These are phyloP conservation scores for Wallacemonas rigidus DNA, from an alignment of 208 protist species.

Conservation along the genomic window DNA sequence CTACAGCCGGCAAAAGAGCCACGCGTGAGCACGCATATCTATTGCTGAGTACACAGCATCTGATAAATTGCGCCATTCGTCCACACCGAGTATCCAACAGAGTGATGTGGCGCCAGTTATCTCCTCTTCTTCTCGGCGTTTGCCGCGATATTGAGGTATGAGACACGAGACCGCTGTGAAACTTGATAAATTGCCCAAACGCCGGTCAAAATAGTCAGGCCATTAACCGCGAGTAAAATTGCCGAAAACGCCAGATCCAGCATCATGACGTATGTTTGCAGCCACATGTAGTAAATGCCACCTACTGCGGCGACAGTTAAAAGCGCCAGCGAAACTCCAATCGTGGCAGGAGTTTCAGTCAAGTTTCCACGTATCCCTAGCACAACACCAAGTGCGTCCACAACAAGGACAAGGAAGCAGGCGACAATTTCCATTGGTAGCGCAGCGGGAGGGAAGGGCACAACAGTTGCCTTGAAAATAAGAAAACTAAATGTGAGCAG, in stretches of 20 bases:
- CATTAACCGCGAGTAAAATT: slow-evolving; percentile 53
- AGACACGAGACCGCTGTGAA: not conserved
- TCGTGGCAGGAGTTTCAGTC: slow-evolving; percentile 32
- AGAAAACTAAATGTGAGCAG: slow-evolving; percentile 58
- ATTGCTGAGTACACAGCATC: too few species aligned
- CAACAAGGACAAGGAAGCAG: slow-evolving; percentile 45
- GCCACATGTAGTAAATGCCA: slow-evolving; percentile 81
- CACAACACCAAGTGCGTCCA: slow-evolving; percentile 37
- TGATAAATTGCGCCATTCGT: too few species aligned
- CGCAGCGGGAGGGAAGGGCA: slow-evolving; percentile 66
- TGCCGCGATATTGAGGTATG: slow-evolving; percentile 12
- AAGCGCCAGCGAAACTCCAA: slow-evolving; percentile 39
- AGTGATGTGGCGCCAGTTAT: not conserved
- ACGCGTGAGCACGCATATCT: too few species aligned
- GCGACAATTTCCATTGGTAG: slow-evolving; percentile 69
- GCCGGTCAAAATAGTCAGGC: slow-evolving; percentile 37
- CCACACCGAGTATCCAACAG: not conserved
- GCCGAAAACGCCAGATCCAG: slow-evolving; percentile 73
- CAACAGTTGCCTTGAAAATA: slow-evolving; percentile 54
- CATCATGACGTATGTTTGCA: slow-evolving; percentile 83
- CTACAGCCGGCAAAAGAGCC: too few species aligned
- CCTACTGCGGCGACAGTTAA: slow-evolving; percentile 44
- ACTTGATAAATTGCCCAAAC: slow-evolving; percentile 34
- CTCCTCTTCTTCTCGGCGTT: slow-evolving; percentile 8
- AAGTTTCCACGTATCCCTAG: slow-evolving; percentile 65